A percentile compares a stretch with the other conserved stretches of the same genome.
These are phyloP conservation scores for Pichia deserticola DNA, from an alignment of 805 yeast genomes.

Conservation along the genomic window DNA sequence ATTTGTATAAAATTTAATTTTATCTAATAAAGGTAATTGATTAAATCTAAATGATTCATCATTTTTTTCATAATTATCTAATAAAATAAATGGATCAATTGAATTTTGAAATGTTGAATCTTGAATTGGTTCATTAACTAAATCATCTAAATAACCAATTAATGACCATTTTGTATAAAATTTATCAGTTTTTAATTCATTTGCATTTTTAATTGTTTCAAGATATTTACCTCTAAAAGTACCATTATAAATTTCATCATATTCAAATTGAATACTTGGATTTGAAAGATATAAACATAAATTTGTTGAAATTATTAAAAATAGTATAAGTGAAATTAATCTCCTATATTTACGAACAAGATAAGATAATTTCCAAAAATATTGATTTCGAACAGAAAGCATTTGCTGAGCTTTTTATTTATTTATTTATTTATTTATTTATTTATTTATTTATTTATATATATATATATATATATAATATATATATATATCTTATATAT, in stretches of 20 bases:
- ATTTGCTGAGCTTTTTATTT: background rate
- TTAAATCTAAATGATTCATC: conserved; percentile 8
- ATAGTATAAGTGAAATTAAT: background rate
- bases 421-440: no score
- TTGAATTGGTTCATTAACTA: conserved; percentile 26
- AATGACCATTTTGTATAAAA: conserved; percentile 22
- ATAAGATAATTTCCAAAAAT: background rate
- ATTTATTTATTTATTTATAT: no score
- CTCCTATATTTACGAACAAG: background rate
- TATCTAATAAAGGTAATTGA: conserved; percentile 10
- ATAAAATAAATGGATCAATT: conserved; percentile 16
- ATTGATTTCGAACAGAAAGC: background rate
- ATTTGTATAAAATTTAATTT: conserved; percentile 15
- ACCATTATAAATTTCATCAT: conserved; percentile 24
- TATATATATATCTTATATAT: no score
- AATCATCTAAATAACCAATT: conserved; percentile 24
- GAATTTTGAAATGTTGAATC: conserved; percentile 15
- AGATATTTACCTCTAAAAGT: conserved; percentile 26
- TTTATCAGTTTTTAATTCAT: conserved; percentile 21
- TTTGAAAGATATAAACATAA: background rate
- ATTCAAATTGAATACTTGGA: conserved; percentile 8
- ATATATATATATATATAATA: no score
- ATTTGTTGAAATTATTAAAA: background rate
- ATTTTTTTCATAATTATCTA: conserved; percentile 15
- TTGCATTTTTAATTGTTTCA: conserved; percentile 14